These are phyloP conservation scores for Chlorophyllum brunneum DNA, from an alignment of 768 basidiomycete species.

Conservation along the genomic window DNA sequence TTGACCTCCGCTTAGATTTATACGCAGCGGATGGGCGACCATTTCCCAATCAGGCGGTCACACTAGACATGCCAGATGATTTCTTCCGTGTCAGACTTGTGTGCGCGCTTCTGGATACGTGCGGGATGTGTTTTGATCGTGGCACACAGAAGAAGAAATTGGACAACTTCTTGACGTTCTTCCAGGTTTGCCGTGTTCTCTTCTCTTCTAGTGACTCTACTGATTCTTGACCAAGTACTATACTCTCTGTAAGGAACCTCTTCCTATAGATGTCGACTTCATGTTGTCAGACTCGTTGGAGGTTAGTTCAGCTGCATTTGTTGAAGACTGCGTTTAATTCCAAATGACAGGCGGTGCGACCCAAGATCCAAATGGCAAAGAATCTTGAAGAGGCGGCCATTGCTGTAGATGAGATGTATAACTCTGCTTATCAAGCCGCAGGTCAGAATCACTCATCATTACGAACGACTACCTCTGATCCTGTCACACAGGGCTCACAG, in stretches of 20 bases:
- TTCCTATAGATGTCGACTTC: constrained; percentile 99
- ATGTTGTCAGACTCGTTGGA: constrained; percentile 95
- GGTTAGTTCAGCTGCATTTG: constrained; percentile 34
- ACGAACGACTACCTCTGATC: neutral
- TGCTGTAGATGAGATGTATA: constrained; percentile 91
- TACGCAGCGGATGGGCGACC: constrained; percentile 83
- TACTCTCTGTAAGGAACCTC: constrained; percentile 77
- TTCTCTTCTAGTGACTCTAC: neutral
- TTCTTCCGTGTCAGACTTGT: constrained; percentile 92
- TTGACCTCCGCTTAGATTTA: neutral
- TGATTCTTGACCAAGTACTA: constrained; percentile 54
- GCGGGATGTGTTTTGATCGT: constrained; percentile 96
- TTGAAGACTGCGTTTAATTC: constrained; percentile 7
- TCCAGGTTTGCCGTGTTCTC: constrained; percentile 59
- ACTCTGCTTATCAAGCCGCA: constrained; percentile 54
- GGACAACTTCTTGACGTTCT: constrained; percentile 89
- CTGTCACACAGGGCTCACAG: constrained; percentile 9
- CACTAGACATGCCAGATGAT: constrained; percentile 91
- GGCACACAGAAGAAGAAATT: constrained; percentile 91
- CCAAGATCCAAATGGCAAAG: constrained; percentile 68
- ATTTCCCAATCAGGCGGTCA: constrained; percentile 66
- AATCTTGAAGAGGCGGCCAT: constrained; percentile 81
- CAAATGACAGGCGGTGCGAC: constrained; percentile 68
- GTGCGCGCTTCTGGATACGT: constrained; percentile 90
- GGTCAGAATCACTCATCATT: constrained; percentile 35